Evolutionary conservation across 2,329 filamentous ascomycete species (phyloP), one percentile per base, ranked within the genome.

Genomic region (Monilinia fructicola): DNA sequence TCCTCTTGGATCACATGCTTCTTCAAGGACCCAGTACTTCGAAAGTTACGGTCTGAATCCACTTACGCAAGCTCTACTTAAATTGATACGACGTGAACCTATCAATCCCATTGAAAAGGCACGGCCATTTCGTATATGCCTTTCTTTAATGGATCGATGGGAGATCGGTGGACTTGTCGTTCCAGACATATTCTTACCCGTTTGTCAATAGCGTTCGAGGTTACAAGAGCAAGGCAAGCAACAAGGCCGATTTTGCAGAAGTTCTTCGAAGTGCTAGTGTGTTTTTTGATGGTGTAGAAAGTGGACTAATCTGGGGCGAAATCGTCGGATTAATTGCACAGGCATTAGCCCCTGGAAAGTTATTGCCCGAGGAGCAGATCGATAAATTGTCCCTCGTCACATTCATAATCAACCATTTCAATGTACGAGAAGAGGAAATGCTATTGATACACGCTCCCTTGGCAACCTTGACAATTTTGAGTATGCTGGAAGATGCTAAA

Each of bases 91-190:
- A 56, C 78, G 82, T 53, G 80, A 81, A 9, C 76, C 78, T 54
- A 76, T 74, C 6, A 81, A 81, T 65, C 84, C 90, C 0, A 78
- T 84, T 0, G 92, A 96, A 74, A 85, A 88, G 76, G 92, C 93
- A 26, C 88, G 88, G 50, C 94, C 95, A 0, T 97, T 96, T 75
- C 88, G 93, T 66, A 92, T 98, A 69, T 96, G 93, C 74, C 84
- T 98, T 2, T 97, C 96, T 21, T 82, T 99, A 63, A 98, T 99
- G 95, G 95, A 99, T 78, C 88, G 93, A 67, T 98, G 93, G 93
- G 95, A 99, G 77, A 94, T 99, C 71, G 95, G 95, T 40, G 92
- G 92, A 1, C 83, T 94, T 23, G 88, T 99, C 56, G 90, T 98
- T 1, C 91, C 93, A 0, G 89, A 92, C 68, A 86, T 98, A 18